Evolutionary conservation across 768 basidiomycete genomes (phyloP).

Genomic region (Macrolepiota fuliginosa): DNA sequence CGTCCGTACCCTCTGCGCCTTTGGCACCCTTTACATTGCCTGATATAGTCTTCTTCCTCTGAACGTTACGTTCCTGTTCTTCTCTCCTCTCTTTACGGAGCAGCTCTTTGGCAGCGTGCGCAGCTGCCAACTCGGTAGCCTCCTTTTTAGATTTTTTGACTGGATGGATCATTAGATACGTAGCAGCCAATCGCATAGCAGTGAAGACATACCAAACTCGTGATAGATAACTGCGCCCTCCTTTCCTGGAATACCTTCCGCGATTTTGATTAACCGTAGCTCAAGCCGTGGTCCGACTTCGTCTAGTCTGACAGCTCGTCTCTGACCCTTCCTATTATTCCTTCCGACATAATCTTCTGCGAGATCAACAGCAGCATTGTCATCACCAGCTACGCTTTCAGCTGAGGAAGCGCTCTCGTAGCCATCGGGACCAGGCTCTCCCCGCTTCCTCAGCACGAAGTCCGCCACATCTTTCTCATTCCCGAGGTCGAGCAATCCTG

Average conservation of each 20-base stretch:
- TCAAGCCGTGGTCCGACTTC: slow-evolving; percentile 98
- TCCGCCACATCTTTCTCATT: slow-evolving; percentile 95
- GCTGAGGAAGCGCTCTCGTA: slow-evolving; percentile 83
- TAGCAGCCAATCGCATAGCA: neutral
- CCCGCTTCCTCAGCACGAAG: slow-evolving; percentile 76
- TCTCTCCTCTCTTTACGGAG: slow-evolving; percentile 75
- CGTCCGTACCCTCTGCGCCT: slow-evolving; percentile 29
- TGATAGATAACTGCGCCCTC: slow-evolving; percentile 95
- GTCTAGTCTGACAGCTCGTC: slow-evolving; percentile 86
- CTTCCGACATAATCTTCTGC: slow-evolving; percentile 94
- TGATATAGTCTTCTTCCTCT: slow-evolving; percentile 63
- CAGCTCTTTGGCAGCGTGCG: slow-evolving; percentile 76
- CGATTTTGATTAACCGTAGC: slow-evolving; percentile 87
- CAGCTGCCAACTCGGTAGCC: slow-evolving; percentile 58
- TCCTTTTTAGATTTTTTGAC: slow-evolving; percentile 91
- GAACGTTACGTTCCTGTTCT: slow-evolving; percentile 91
- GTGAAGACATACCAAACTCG: slow-evolving; percentile 70
- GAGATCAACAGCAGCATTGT: slow-evolving; percentile 77
- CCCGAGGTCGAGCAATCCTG: slow-evolving; percentile 71
- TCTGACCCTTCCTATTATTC: slow-evolving; percentile 89
- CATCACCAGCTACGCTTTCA: slow-evolving; percentile 82
- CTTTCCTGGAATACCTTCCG: slow-evolving; percentile 90
- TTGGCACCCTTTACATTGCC: slow-evolving; percentile 25
- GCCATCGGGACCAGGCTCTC: slow-evolving; percentile 59
- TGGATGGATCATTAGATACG: slow-evolving; percentile 27